Percentiles rank a stretch among this genome's conserved stretches.
These are phyloP conservation scores for Aspergillus aculeatus DNA, from an alignment of 2,329 filamentous ascomycete species.

Conservation along the genomic window DNA sequence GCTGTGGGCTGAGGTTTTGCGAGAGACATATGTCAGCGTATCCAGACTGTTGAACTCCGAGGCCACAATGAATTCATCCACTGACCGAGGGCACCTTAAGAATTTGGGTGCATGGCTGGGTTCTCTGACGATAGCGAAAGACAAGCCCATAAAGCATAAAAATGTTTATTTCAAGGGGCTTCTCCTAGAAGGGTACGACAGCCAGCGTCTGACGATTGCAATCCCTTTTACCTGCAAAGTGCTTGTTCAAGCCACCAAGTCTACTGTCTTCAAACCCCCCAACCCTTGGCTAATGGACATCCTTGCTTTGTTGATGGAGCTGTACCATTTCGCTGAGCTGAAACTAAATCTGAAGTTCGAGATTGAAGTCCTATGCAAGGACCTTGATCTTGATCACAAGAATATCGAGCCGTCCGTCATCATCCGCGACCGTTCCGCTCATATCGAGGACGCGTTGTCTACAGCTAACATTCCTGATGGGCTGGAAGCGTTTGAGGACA, in stretches of 20 bases:
- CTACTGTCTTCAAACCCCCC: slow-evolving; percentile 86
- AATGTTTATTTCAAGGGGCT: slow-evolving; percentile 98
- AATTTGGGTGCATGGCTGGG: slow-evolving; percentile 94
- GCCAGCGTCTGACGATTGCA: slow-evolving; percentile 83
- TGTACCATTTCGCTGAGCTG: slow-evolving; percentile 88
- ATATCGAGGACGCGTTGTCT: slow-evolving; percentile 57
- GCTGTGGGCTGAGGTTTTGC: slow-evolving; percentile 84
- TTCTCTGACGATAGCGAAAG: slow-evolving; percentile 83
- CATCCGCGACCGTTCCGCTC: slow-evolving; percentile 72
- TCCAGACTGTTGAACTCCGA: slow-evolving; percentile 88
- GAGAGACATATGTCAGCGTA: slow-evolving; percentile 87
- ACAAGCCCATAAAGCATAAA: slow-evolving; percentile 92
- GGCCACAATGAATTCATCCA: slow-evolving; percentile 75
- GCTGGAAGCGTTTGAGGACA: slow-evolving; percentile 77
- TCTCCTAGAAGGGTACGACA: slow-evolving; percentile 88
- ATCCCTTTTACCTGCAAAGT: slow-evolving; percentile 99
- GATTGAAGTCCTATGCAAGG: slow-evolving; percentile 95
- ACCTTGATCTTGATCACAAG: slow-evolving; percentile 87
- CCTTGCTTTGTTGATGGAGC: slow-evolving; percentile 81
- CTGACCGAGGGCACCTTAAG: slow-evolving; percentile 84
- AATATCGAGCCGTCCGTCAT: slow-evolving; percentile 82
- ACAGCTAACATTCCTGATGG: slow-evolving; percentile 63
- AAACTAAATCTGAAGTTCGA: slow-evolving; percentile 98
- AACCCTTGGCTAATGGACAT: slow-evolving; percentile 99
- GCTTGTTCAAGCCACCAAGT: slow-evolving; percentile 76